phyloP scores from a whole-genome alignment of 495 filamentous ascomycete genomes.

The Rhypophila decipiens region DNA sequence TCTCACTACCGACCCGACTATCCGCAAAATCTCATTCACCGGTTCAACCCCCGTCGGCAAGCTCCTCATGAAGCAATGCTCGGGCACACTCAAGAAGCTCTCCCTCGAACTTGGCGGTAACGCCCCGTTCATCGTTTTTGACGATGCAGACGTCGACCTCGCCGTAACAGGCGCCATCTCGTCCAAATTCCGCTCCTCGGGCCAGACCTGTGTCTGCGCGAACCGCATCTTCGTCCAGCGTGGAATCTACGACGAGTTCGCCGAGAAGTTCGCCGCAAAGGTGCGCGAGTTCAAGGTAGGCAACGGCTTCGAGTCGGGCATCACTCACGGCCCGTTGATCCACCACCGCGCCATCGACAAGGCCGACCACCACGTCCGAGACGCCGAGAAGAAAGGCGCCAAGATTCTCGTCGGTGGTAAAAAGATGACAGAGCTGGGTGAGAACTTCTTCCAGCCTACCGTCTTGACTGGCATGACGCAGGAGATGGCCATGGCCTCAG shows the following conservation, averaged over 20 bases:
- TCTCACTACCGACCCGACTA: constrained; percentile 61
- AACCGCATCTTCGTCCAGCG: constrained; percentile 81
- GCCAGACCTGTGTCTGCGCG: constrained; percentile 87
- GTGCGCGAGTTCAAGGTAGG: constrained; percentile 74
- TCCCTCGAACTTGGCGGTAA: constrained; percentile 87
- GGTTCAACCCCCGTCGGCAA: constrained; percentile 83
- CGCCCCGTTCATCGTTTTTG: constrained; percentile 89
- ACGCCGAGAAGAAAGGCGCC: constrained; percentile 70
- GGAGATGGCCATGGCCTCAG: constrained; percentile 69
- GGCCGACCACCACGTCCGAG: constrained; percentile 69
- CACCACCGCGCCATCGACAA: constrained; percentile 69
- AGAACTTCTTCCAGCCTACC: constrained; percentile 78
- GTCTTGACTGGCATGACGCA: constrained; percentile 73
- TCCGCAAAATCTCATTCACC: constrained; percentile 87
- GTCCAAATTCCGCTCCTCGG: constrained; percentile 80
- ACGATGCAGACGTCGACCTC: constrained; percentile 74
- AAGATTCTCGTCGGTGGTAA: constrained; percentile 66
- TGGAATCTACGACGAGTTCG: constrained; percentile 73
- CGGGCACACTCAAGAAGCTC: constrained; percentile 77
- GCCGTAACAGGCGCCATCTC: constrained; percentile 71
- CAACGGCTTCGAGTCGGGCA: constrained; percentile 60
- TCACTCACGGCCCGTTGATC: constrained; percentile 80
- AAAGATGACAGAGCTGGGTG: constrained; percentile 53
- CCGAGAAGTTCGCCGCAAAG: constrained; percentile 61
- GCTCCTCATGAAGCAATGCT: constrained; percentile 77